These are phyloP conservation scores for Glycine soja DNA, from an alignment of 306 rosid genomes.

Conservation along the genomic window DNA sequence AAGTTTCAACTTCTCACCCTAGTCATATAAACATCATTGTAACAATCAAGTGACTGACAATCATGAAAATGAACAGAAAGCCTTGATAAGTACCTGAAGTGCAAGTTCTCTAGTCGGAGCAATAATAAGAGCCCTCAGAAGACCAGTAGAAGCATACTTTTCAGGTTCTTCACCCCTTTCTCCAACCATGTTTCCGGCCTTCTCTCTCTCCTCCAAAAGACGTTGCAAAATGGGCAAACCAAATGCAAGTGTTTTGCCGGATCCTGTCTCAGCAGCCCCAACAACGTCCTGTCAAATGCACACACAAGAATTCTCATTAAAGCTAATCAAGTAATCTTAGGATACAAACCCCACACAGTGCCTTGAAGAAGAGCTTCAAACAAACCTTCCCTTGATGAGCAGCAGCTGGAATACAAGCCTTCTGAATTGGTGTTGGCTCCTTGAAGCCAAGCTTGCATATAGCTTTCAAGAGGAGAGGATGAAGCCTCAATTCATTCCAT, in stretches of 20 bases:
- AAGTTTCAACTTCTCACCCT: constrained; percentile 21
- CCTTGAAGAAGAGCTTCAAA: constrained; percentile 48
- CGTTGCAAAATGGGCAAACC: constrained; percentile 99
- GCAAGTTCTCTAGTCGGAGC: constrained; percentile 98
- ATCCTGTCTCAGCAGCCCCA: constrained; percentile 99
- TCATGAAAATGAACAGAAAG: constrained; percentile 33
- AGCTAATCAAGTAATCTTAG: constrained; percentile 15
- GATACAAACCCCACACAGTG: constrained; percentile 15
- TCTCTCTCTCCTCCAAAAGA: constrained; percentile 86
- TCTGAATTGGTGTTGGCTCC: constrained; percentile 92
- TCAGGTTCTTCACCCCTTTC: constrained; percentile 63
- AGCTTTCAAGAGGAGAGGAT: constrained; percentile 84
- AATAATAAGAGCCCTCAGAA: constrained; percentile 85
- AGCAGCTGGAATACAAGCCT: constrained; percentile 94
- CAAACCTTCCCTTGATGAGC: constrained; percentile 97
- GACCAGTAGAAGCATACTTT: constrained; percentile 57
- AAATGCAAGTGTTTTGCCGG: constrained; percentile 97
- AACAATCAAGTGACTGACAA: constrained; percentile 38
- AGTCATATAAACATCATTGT: neutral
- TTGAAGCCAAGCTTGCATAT: constrained; percentile 82
- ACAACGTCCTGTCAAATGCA: constrained; percentile 78
- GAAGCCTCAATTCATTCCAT: constrained; percentile 95
- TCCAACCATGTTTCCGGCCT: constrained; percentile 58
- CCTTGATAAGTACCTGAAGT: constrained; percentile 71
- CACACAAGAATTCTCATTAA: constrained; percentile 33